Conservation (phyloP, 1,284 basidiomycete species). For the Bjerkandera adusta region DNA sequence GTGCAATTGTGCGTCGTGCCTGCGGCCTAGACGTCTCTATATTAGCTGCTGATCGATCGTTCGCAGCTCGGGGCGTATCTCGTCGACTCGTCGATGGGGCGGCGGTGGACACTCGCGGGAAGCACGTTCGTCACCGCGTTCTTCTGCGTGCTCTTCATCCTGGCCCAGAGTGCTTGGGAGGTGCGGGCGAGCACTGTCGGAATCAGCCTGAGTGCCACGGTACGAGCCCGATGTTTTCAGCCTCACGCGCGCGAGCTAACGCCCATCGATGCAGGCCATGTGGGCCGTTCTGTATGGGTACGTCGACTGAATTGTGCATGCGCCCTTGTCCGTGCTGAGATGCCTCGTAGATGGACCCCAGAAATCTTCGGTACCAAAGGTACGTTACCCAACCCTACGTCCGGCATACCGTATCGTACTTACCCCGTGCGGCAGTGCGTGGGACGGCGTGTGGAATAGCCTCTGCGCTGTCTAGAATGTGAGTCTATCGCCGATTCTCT, state of each 20-base stretch:
- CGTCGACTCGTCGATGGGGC: conserved; percentile 78
- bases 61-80: conserved; percentile 84
- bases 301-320: conserved; percentile 14
- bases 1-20: conserved; percentile 64
- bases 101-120: conserved; percentile 75
- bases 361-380: conserved; percentile 85
- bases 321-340: conserved; percentile 7
- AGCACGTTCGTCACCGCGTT: conserved; percentile 82
- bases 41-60: conserved; percentile 11
- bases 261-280: conserved; percentile 59
- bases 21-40: conserved; percentile 4
- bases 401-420: background rate
- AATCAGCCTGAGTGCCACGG: conserved; percentile 80
- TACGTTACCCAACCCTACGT: conserved; percentile 25
- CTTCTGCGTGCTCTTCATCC: conserved; percentile 75
- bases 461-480: conserved; percentile 87
- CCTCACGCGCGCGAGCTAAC: background rate
- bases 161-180: conserved; percentile 58
- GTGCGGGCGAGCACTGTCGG: conserved; percentile 79
- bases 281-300: conserved; percentile 87
- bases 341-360: conserved; percentile 70
- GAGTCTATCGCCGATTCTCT: conserved; percentile 25
- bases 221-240: conserved; percentile 31
- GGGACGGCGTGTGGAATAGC: conserved; percentile 93
- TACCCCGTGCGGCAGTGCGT: conserved; percentile 47